A percentile compares a stretch with the other conserved stretches of the same genome.
phyloP scores from a whole-genome alignment of 768 basidiomycete species.

The Stropharia rugosoannulata region DNA sequence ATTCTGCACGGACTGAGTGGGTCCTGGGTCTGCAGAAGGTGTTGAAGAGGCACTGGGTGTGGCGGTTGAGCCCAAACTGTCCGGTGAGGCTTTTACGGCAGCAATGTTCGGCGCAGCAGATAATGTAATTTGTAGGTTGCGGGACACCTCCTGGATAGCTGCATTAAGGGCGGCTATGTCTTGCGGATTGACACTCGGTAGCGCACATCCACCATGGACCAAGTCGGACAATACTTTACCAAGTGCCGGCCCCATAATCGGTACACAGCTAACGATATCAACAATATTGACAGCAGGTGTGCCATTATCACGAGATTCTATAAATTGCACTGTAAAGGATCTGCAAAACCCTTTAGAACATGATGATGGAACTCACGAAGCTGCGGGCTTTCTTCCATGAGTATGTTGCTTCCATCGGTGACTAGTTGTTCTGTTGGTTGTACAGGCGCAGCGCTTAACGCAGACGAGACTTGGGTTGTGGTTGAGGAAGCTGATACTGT shows the following conservation, averaged over 20 bases:
- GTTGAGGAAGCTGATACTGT: constrained; percentile 24
- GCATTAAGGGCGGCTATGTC: constrained; percentile 13
- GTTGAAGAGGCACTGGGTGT: background rate
- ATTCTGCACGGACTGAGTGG: background rate
- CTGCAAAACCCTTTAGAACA: no score
- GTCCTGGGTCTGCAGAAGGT: constrained; percentile 1
- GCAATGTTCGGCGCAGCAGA: background rate
- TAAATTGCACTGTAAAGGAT: no score
- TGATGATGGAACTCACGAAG: no score
- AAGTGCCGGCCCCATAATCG: no score
- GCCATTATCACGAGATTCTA: no score
- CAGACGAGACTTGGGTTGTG: constrained; percentile 12
- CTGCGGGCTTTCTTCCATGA: background rate
- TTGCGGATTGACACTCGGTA: constrained; percentile 1
- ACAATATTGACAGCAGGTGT: no score
- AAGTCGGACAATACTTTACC: no score
- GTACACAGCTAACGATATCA: no score
- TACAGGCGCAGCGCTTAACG: background rate
- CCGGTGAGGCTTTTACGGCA: constrained; percentile 4
- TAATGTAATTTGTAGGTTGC: background rate
- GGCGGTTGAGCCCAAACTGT: constrained; percentile 1
- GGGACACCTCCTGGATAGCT: constrained; percentile 6
- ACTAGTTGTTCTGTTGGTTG: background rate
- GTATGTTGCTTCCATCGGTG: background rate
- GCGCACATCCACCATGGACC: no score